Evolutionary conservation across 1,139 yeast genomes (phyloP), one percentile per base, ranked within the genome.

Genomic region (Zygoascus sp.): DNA sequence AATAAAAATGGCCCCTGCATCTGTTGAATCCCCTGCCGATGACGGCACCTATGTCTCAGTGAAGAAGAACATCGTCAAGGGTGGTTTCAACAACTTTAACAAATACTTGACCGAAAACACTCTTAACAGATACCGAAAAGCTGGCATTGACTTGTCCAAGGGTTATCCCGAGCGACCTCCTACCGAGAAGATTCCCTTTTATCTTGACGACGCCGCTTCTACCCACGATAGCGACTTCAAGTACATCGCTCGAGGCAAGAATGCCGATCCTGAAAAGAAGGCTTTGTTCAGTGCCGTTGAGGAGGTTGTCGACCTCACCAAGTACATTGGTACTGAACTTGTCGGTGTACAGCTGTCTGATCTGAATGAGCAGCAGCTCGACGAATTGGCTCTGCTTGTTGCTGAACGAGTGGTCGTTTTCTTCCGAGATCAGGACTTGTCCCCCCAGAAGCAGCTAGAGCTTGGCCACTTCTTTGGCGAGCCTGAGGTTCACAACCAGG

Each of bases 381-480:
- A 81, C 60, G 88, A 82, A 57, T 70, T 82, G 55, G 86, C 88
- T 0, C 68, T 80, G 36, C 68, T 77, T 28, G 81, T 78, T 42
- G 83, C 83, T 13, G 75, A 79, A 62, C 72, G 85, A 57, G 88
- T 87, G 39, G 82, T 81, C 44, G 81, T 79, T 32, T 77, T 81
- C 7, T 81, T 82, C 50, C 42, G 59, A 16, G 51, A 53, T 41
- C 56, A 54, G 47, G 54, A 53, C 48, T 59, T 74, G 44, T 58
- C 75, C 15, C 75, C 76, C 8, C 70, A 68, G 53, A 69, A 66
- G 45, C 78, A 74, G 55, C 59, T 67, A 50, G 73, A 70, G 46
- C 59, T 74, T 36, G 79, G 77, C 36, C 58, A 67, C 19, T 73
- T 72, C 58, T 72, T 61, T 58, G 78, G 78, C 23, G 68, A 70